Base-by-base conservation (phyloP, 306 rosid genomes). In the Clitoria ternatea region DNA sequence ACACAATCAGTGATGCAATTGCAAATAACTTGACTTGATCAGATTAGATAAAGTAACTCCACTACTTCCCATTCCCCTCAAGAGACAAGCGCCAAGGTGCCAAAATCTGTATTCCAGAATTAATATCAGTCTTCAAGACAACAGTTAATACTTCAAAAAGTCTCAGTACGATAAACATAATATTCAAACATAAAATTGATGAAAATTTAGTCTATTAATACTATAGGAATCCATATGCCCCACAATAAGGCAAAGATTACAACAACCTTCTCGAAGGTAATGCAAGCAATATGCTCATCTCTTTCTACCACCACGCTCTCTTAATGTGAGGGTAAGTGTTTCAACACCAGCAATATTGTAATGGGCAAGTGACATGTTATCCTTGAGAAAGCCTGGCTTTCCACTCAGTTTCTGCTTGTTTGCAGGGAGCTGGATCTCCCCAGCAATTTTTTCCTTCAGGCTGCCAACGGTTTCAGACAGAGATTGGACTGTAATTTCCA, bases 241-340 rank as follows among this genome's bases (percentile, higher is more conserved):
- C 61, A 62, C 19, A 8, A 40, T 52, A 79, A 61, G 78, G 79
- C 74, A 49, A 78, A 81, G 78, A 72, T 70, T 81, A 80, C 85
- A 76, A 77, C 65, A 75, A 81, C 76, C 86, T 83, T 88, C 92
- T 88, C 55, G 62, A 70, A 42, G 23, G 76, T 49, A 15, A 15
- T 57, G 71, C 74, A 36, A 36, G 68, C 47, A 77, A 55, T 59
- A 37, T 40, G 53, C 61, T 91, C 84, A 89, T 87, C 92, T 86
- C 90, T 89, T 90, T 87, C 98, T 89, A 81, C 98, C 98, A 80
- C 97, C 98, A 72, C 96, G 95, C 85, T 94, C 98, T 81, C 98
- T 89, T 63, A 94, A 70, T 68, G 95, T 77, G 44, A 94, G 92
- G 42, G 87, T 9, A 42, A 90, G 89, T 14, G 77, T 61, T 62